Base-by-base conservation (phyloP, 1,284 basidiomycete genomes). In the Trametes sp. region DNA sequence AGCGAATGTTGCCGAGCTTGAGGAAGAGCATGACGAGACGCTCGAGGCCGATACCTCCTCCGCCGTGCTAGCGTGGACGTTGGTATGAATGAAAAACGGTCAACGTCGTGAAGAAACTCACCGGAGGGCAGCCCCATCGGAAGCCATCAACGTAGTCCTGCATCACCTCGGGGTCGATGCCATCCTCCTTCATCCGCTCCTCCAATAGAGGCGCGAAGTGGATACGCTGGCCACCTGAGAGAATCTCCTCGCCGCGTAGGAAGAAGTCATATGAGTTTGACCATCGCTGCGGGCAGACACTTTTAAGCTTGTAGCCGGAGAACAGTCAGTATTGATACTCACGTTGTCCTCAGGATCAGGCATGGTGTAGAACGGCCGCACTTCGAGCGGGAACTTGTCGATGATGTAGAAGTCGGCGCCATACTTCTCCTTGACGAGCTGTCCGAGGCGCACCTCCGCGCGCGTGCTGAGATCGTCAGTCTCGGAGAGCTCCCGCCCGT, bases 201-300 rank as follows among this genome's bases (percentile, higher is more conserved):
- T 84, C 84, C 59, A 90, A 78, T 70, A 85, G 78, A 7, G 78
- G 77, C 5, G 87, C 83, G 69, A 87, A 81, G 75, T 90, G 88
- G 35, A 88, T 81, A 74, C 87, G 84, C 75, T 91, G 89, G 9
- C 87, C 88, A 19, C 88, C 88, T 2, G 86, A 88, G 10, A 90
- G 77, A 69, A 91, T 89, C 77, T 91, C 89, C 72, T 91, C 87
- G 21, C 89, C 89, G 14, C 89, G 82, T 79, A 91, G 84, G 81
- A 90, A 90, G 74, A 90, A 87, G 75, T 91, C 89, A 77, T 88
- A 90, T 61, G 88, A 89, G 78, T 90, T 89, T 58, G 87, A 88
- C 59, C 87, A 80, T 53, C 70, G 58, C 58, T 70, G 67, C 69
- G 49, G 23, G 9, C 2, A 35, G 16, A 42, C 48, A 24, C 42